Evolutionary conservation across 164 flowering plant genomes (phyloP), one percentile per base, ranked within the genome.

Genomic region (Dillenia turbinata): DNA sequence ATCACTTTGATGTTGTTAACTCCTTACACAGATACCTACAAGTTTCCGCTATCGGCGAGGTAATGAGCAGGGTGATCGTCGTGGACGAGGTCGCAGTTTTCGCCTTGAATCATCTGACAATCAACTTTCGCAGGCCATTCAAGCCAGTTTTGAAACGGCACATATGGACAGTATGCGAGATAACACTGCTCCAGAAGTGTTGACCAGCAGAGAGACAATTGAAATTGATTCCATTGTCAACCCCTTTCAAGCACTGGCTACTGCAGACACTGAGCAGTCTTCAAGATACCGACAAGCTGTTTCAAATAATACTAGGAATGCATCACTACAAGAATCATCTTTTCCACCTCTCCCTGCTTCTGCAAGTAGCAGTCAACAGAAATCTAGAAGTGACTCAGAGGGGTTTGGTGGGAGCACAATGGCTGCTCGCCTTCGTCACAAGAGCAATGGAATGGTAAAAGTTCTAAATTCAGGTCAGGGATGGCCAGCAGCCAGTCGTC

Each of bases 251-350:
- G 68, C 80, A 58, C 63, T 83, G n/a, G 52, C 75, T 54, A 66
- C 80, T 8, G 49, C 85, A 26, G 94, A 86, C 68, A 62, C 77
- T 47, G 96, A 87, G 67, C 54, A 59, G 13, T 40, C 94, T 58
- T 75, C 88, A 6, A 82, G 95, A 64, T 94, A 94, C 72, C 92
- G 55, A 66, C 83, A 88, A 67, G 99, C 97, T 15, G 66, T 83
- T 58, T 75, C 86, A 10, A 83, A 76, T 12, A 69, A 59, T 47
- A 72, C 87, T 10, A 70, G 75, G 63, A 75, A 51, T 60, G 57
- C 53, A 16, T 66, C 75, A 61, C 77, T 95, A 13, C 79, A 64
- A 74, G 90, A 84, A 60, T 85, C 96, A 63, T 79, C 83, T 9
- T 95, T 95, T 63, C 99, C 96, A 61, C 96, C 97, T 2, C 92